Evolutionary conservation across 2,329 filamentous ascomycete genomes (phyloP), one percentile per base, ranked within the genome.

Genomic region (Pyrenochaeta sp.): DNA sequence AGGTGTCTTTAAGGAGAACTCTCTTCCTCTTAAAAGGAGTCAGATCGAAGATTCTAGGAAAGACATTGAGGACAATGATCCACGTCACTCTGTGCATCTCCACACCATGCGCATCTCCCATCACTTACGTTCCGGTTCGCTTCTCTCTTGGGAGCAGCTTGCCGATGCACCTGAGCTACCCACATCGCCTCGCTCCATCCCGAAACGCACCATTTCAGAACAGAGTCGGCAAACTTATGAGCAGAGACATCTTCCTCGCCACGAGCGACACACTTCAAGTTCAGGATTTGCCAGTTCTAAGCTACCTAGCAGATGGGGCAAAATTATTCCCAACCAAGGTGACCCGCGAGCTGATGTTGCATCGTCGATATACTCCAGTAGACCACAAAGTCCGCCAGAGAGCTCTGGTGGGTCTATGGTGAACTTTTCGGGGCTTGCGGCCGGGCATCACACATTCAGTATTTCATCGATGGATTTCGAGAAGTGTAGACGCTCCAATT

Each of bases 71-170:
- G 63, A 58, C n/a, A 49, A 63, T 7, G 40, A 67, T 17, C 52
- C 61, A 14, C 67, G 66, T 15, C 61, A 51, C 12, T 75, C 71
- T n/a, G 64, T 79, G 2, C 78, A 79, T 53, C 68, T 81, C 1
- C 64, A 77, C 44, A 75, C 69, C 29, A 79, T 80, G 78, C 71
- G 75, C 11, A 80, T 81, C 23, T 78, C 76, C 2, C 74, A 78
- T 45, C 78, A 79, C 60, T 63, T 81, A 12, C 77, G 78, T 6
- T 79, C 76, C 6, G 72, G 72, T 14, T 80, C 78, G 7, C 55
- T 75, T 3, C 63, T 74, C 11, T 71, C 75, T 3, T 78, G 76
- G 68, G 66, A 73, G 17, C 63, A 67, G 45, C 57, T 70, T 33
- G 58, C 60, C 15, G 62, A 67, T 41, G 49, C 58, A 11, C 53